Conservation (phyloP, 2,329 filamentous ascomycete species). For the Verticillium albo-atrum region DNA sequence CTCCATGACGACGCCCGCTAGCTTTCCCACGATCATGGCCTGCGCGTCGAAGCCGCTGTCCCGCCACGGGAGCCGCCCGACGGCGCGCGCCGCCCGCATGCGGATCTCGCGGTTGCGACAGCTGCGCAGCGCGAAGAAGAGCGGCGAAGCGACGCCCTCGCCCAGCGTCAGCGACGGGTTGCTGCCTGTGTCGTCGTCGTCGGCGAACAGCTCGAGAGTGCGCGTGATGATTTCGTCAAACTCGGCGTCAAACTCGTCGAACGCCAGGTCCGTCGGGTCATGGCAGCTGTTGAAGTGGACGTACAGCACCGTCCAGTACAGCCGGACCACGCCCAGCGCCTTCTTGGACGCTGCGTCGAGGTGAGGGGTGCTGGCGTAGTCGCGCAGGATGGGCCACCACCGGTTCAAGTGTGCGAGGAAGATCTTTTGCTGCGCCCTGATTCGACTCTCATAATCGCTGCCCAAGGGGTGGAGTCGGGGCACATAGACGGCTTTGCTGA, state of each 20-base stretch:
- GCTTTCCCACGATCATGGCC: conserved; percentile 6
- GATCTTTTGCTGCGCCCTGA: background rate
- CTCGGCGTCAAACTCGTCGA: conserved; percentile 10
- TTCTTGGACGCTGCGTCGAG: background rate
- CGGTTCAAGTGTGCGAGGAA: conserved; percentile 4
- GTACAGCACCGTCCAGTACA: conserved; percentile 7
- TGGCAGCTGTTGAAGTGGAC: conserved; percentile 9
- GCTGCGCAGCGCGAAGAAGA: conserved; percentile 10
- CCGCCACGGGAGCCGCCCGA: conserved; percentile 11
- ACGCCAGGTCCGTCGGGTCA: conserved; percentile 11
- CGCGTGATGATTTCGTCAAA: conserved; percentile 8
- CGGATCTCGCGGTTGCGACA: conserved; percentile 12
- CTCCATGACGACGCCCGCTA: conserved; percentile 12
- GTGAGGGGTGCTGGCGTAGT: background rate
- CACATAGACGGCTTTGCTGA: conserved; percentile 5
- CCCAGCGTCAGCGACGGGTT: conserved; percentile 5
- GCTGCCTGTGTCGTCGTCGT: conserved; percentile 2
- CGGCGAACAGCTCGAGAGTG: conserved; percentile 7
- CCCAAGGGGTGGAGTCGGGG: background rate
- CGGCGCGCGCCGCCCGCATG: conserved; percentile 8
- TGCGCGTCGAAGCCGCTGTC: conserved; percentile 8
- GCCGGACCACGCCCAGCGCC: conserved; percentile 7
- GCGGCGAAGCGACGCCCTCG: conserved; percentile 11
- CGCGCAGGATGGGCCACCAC: conserved; percentile 2
- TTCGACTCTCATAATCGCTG: background rate